Conservation (phyloP, 139 green algal species). For the Chlorella sp. region DNA sequence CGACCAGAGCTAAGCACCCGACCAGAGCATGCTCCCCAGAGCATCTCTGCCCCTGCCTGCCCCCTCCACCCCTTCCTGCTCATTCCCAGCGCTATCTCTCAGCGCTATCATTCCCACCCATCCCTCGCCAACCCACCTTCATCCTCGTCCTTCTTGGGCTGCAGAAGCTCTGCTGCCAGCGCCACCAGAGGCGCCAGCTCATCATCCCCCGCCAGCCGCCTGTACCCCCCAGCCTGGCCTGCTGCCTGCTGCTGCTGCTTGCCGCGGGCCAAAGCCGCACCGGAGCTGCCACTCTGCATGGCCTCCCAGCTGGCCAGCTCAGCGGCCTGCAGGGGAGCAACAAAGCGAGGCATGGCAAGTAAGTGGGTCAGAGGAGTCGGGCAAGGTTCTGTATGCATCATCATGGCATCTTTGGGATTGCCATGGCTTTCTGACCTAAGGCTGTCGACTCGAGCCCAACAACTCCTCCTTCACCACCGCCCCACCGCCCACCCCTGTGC, state of each 20-base stretch:
- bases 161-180: conserved; percentile 21
- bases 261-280: too few species aligned
- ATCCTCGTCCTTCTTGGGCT: conserved; percentile 15
- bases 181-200: conserved; percentile 19
- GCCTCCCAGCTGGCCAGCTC: conserved; percentile 21
- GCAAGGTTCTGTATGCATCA: too few species aligned
- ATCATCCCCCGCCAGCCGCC: neutral
- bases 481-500: too few species aligned
- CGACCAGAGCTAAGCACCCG: too few species aligned
- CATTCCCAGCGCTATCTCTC: neutral
- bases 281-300: neutral
- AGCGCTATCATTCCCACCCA: neutral
- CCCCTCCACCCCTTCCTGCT: neutral
- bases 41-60: too few species aligned
- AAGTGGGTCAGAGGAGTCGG: too few species aligned
- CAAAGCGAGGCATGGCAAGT: too few species aligned
- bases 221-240: neutral
- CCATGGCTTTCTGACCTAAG: too few species aligned
- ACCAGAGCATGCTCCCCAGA: neutral
- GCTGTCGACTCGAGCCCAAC: too few species aligned
- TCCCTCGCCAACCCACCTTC: neutral
- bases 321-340: neutral
- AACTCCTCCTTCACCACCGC: too few species aligned
- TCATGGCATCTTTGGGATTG: too few species aligned
- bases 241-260: neutral